Evolutionary conservation across 129 eudicot genomes (phyloP), one percentile per base, ranked within the genome.

Genomic region (Cynara cardunculus): DNA sequence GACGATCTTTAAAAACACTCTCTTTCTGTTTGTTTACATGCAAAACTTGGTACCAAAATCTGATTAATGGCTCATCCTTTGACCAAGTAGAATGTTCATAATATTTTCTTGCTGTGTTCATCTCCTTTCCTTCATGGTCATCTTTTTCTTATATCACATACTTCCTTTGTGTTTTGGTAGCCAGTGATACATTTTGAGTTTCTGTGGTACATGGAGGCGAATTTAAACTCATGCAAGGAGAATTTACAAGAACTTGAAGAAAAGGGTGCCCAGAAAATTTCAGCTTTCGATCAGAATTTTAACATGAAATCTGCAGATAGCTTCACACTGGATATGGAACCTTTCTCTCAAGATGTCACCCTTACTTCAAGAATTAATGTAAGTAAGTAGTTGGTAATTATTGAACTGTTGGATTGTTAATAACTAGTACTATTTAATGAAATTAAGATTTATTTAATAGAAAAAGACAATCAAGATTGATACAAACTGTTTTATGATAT

Each of bases 301-400:
- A 78, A 70, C 79, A 67, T 67, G 68, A 83, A 87, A 61, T 49
- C 87, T 2, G n/a, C n/a, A n/a, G 92, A 92, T 39, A 81, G 87
- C 83, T 92, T 92, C 81, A 81, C 81, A 32, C 76, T 89, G 13
- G 92, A 92, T 76, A 89, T 92, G 88, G 92, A 86, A 49, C 75
- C 87, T 14, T 83, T 87, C 72, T 79, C 90, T 35, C 82, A 73
- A 86, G 90, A 89, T 22, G 27, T 76, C 73, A 83, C 27, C 49
- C 81, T 84, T 18, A 89, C 77, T 76, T 89, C 97, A 44, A 87
- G 92, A 81, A 73, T 41, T 66, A 81, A 65, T 25, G 84, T 74
- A 74, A 81, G 84, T 66, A 27, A 14, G 5, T 71, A 5, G 25
- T 49, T 39, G 31, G 31, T 75, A 26, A 10, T 64, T 65, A 28